These are phyloP conservation scores for Kentomonas sorsogonicus DNA, from an alignment of 208 protist species.

Conservation along the genomic window DNA sequence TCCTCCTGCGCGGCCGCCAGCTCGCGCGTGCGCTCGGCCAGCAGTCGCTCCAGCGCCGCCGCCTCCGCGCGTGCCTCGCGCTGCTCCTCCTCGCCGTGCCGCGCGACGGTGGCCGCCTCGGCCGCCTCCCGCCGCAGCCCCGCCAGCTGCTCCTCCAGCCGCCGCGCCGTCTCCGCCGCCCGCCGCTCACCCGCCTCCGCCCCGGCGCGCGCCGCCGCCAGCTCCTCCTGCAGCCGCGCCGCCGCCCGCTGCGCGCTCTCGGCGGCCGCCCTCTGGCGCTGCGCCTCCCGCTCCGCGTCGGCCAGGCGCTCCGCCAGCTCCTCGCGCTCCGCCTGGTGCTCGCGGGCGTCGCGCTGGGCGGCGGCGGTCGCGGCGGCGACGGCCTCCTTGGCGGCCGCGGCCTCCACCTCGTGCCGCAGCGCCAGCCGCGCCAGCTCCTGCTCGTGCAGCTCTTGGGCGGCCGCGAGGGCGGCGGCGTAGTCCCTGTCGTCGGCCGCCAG, in stretches of 20 bases:
- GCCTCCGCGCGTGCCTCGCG: conserved; percentile 59
- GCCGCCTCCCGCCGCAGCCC: conserved; percentile 31
- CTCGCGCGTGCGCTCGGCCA: conserved; percentile 32
- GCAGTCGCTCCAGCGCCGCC: conserved; percentile 31
- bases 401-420: background rate
- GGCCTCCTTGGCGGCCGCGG: background rate
- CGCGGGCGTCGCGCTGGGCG: background rate
- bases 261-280: conserved; percentile 6
- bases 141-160: conserved; percentile 23
- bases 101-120: conserved; percentile 29
- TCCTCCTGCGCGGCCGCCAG: conserved; percentile 20
- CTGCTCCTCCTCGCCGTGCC: conserved; percentile 53
- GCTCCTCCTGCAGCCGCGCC: conserved; percentile 12
- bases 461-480: background rate
- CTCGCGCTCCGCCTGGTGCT: conserved; percentile 2
- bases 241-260: conserved; percentile 12
- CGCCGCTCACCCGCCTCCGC: conserved; percentile 17
- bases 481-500: conserved; percentile 13
- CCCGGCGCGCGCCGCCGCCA: conserved; percentile 11
- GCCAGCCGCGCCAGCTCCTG: background rate
- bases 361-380: background rate
- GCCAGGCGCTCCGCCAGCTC: conserved; percentile 5
- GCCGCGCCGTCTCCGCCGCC: conserved; percentile 5
- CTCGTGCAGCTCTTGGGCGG: background rate
- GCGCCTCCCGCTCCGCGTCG: conserved; percentile 11